Evolutionary conservation across 306 rosid genomes (phyloP).

Genomic region (Pterocarpus santalinus): DNA sequence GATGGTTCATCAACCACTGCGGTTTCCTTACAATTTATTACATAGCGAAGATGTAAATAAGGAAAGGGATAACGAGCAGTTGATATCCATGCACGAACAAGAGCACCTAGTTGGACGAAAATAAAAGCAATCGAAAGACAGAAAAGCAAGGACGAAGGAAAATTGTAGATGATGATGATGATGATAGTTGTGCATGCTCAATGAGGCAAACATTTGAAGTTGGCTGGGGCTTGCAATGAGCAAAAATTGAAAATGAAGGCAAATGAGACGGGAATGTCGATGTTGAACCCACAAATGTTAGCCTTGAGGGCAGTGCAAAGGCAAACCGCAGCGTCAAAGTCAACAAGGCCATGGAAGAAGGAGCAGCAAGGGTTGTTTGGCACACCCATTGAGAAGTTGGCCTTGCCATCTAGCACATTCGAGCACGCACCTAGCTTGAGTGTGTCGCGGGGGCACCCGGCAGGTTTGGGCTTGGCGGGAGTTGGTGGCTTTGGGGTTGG

Average conservation of each 20-base stretch:
- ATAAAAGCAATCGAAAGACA: too few relatives aligned
- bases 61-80: not conserved
- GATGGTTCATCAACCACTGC: conserved; percentile 1
- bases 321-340: conserved; percentile 69
- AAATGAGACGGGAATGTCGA: conserved; percentile 64
- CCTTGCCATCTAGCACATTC: conserved; percentile 47
- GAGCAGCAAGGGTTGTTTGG: conserved; percentile 70
- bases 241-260: conserved; percentile 70
- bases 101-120: not conserved
- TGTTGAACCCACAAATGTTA: conserved; percentile 55
- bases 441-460: conserved; percentile 59
- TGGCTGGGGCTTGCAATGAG: conserved; percentile 44
- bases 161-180: not conserved
- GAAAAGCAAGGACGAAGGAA: not conserved
- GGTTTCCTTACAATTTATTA: conserved; percentile 1
- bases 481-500: not conserved
- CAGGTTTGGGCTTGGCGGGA: not conserved
- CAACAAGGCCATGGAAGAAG: conserved; percentile 65
- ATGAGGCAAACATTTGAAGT: conserved; percentile 54
- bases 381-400: conserved; percentile 49
- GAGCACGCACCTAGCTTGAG: conserved; percentile 65
- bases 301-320: conserved; percentile 75
- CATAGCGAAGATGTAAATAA: conserved; percentile 10
- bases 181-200: not conserved
- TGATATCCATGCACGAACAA: not conserved